Evolutionary conservation across 768 basidiomycete species (phyloP).

Genomic region (Mycena alexandri): DNA sequence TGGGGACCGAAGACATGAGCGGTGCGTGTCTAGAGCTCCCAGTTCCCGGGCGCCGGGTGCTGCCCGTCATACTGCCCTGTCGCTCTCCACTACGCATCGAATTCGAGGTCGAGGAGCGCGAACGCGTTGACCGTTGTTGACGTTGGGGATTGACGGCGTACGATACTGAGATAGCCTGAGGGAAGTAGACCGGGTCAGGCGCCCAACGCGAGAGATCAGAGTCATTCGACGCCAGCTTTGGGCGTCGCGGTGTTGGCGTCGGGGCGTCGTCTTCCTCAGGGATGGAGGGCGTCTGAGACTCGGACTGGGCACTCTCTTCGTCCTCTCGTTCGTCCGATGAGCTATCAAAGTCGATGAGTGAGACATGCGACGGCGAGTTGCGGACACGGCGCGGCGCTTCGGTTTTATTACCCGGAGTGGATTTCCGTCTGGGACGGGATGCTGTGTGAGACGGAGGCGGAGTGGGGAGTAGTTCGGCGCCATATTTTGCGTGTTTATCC

Average conservation of each 20-base stretch:
- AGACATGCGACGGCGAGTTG: conserved; percentile 28
- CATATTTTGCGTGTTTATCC: not conserved
- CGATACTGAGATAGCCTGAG: conserved; percentile 20
- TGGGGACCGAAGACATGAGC: conserved; percentile 20
- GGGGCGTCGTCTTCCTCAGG: conserved; percentile 17
- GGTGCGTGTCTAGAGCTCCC: conserved; percentile 8
- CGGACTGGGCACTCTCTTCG: not conserved
- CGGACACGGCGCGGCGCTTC: conserved; percentile 1
- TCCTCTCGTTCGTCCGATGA: conserved; percentile 28
- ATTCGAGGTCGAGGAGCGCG: conserved; percentile 14
- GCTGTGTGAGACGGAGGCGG: not conserved
- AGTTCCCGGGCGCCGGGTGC: conserved; percentile 1
- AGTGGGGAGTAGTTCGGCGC: conserved; percentile 7
- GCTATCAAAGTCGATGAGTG: conserved; percentile 33
- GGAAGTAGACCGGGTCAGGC: conserved; percentile 28
- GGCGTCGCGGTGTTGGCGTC: not conserved
- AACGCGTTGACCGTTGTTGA: conserved; percentile 11
- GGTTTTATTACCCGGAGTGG: conserved; percentile 5
- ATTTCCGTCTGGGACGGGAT: conserved; percentile 16
- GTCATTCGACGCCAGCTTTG: conserved; percentile 1
- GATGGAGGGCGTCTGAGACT: not conserved
- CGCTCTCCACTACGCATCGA: conserved; percentile 27
- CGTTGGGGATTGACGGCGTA: conserved; percentile 5
- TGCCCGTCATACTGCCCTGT: conserved; percentile 8
- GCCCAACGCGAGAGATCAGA: conserved; percentile 30